Base-by-base conservation (phyloP, 2,329 filamentous ascomycete genomes). In the Harringtonia lauricola region DNA sequence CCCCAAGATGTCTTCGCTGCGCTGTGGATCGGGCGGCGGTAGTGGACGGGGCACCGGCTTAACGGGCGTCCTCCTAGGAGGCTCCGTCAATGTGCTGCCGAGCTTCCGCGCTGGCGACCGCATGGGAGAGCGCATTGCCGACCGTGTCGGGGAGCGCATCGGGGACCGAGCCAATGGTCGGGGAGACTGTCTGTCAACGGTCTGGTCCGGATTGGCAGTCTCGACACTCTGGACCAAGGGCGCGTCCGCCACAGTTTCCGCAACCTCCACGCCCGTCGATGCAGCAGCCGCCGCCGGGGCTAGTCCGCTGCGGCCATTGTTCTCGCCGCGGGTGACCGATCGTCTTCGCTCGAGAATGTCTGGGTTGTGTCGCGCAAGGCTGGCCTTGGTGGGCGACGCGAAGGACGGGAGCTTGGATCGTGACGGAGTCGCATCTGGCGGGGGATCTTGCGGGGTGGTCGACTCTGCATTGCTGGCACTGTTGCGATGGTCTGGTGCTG, bases 311-410 rank as follows among this genome's bases (percentile, higher is more conserved):
- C 15, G n/a, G 21, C 33, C 33, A 15, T 33, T 38, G 22, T 12
- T n/a, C 5, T 42, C 40, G 36, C 15, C 31, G 24, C 35, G 49
- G 21, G 49, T 59, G 48, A 60, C 46, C 35, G 61, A 54, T 52
- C 52, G 62, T 55, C 63, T 52, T 54, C 63, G 57, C 49, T 69
- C 65, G 29, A 80, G 59, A 8, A 80, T 64, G 12, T 77, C 70
- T 1, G 79, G 75, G 48, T 82, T 74, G 39, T 74, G 71, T 49
- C 74, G 72, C 45, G 77, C 67, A 14, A 83, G 60, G 52, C 77
- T 84, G 13, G 79, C 70, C 55, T 70, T 76, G 0, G 79, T 83
- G 0, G 81, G 79, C n/a, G 79, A 82, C 43, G 74, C 74, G 55
- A 79, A 83, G 1, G 79, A 82, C 1, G 74, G 70, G 1, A 69